These are phyloP conservation scores for Trichoderma lentiforme DNA, from an alignment of 2,329 filamentous ascomycete species.

Conservation along the genomic window DNA sequence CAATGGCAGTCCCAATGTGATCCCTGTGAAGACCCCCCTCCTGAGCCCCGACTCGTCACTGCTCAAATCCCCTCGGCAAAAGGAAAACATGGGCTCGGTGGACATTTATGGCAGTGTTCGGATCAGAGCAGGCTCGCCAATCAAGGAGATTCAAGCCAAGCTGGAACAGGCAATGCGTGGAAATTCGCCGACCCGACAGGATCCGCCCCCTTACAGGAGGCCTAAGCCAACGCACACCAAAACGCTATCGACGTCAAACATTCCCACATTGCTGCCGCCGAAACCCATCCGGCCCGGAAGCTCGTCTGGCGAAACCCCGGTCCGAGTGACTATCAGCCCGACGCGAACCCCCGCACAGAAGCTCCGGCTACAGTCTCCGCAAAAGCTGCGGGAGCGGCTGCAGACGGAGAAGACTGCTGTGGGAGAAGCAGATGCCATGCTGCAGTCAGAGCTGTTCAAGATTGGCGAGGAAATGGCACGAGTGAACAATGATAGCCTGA, in stretches of 20 bases:
- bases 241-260: conserved; percentile 51
- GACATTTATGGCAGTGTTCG: conserved; percentile 24
- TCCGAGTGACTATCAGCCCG: conserved; percentile 27
- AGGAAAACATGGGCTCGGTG: conserved; percentile 35
- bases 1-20: conserved; percentile 49
- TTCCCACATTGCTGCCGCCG: conserved; percentile 55
- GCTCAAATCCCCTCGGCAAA: conserved; percentile 44
- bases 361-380: conserved; percentile 66
- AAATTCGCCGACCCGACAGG: conserved; percentile 21
- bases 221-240: conserved; percentile 42
- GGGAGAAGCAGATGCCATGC: conserved; percentile 62
- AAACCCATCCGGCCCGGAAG: conserved; percentile 36
- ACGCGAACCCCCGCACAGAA: conserved; percentile 42
- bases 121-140: conserved; percentile 17
- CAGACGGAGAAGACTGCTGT: conserved; percentile 76
- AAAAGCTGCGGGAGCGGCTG: conserved; percentile 79
- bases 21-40: conserved; percentile 49
- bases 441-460: conserved; percentile 73
- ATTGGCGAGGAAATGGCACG: conserved; percentile 77
- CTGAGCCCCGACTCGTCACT: conserved; percentile 44
- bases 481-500: conserved; percentile 40
- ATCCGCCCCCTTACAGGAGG: conserved; percentile 20
- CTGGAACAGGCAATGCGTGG: conserved; percentile 19
- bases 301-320: conserved; percentile 26
- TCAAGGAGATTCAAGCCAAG: conserved; percentile 18